phyloP scores from a whole-genome alignment of 2,329 filamentous ascomycete species.

The Hypoxylon sp. region DNA sequence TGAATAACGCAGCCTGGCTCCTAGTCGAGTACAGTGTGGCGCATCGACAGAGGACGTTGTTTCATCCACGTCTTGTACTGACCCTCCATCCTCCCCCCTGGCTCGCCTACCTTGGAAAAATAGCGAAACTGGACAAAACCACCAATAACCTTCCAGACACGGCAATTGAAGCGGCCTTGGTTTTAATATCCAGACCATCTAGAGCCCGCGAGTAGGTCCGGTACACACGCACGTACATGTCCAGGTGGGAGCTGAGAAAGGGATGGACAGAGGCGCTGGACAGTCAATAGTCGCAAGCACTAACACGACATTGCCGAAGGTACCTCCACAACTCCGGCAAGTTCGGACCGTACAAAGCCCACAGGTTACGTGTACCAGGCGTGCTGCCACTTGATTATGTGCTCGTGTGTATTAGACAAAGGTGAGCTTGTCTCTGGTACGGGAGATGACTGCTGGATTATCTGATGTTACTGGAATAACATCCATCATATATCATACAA shows the following conservation, averaged over 20 bases:
- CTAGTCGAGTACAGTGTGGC: conserved; percentile 10
- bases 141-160: conserved; percentile 18
- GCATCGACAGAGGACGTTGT: not conserved
- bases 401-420: too few relatives aligned
- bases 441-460: not conserved
- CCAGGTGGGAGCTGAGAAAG: not conserved
- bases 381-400: conserved; percentile 14
- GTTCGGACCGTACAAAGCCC: conserved; percentile 25
- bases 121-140: not conserved
- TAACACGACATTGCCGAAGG: conserved; percentile 19
- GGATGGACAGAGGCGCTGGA: not conserved
- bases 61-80: not conserved
- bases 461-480: too few relatives aligned
- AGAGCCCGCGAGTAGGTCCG: conserved; percentile 2
- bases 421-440: not conserved
- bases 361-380: not conserved
- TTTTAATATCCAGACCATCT: conserved; percentile 3
- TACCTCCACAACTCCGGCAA: conserved; percentile 6
- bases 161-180: conserved; percentile 22
- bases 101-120: conserved; percentile 2
- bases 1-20: not conserved
- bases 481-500: too few relatives aligned
- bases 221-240: not conserved
- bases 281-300: not conserved
- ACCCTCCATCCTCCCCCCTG: too few relatives aligned